A percentile compares a stretch with the other conserved stretches of the same genome.
These are phyloP conservation scores for Exobasidium cylindrosporum DNA, from an alignment of 1,284 basidiomycete species.

Conservation along the genomic window DNA sequence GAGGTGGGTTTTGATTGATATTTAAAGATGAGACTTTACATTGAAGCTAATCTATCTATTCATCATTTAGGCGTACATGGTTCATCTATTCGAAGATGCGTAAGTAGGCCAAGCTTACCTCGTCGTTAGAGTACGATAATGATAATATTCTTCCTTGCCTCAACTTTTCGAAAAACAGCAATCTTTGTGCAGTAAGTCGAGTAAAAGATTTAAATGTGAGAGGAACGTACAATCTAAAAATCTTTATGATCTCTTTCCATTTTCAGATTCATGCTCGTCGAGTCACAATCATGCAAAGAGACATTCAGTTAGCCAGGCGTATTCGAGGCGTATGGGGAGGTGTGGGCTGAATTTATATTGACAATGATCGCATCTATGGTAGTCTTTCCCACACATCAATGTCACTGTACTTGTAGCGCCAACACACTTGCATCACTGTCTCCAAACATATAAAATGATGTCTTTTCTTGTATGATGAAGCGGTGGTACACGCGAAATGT, in stretches of 20 bases:
- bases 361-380: too few relatives aligned
- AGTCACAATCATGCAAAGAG: conserved; percentile 54
- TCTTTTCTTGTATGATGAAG: too few relatives aligned
- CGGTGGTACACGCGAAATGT: too few relatives aligned
- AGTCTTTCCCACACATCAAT: too few relatives aligned
- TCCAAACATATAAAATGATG: too few relatives aligned
- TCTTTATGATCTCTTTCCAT: too few relatives aligned
- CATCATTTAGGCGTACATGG: conserved; percentile 50
- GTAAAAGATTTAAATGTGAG: too few relatives aligned
- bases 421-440: too few relatives aligned
- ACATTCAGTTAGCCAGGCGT: conserved; percentile 52
- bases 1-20: conserved; percentile 21
- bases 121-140: background rate
- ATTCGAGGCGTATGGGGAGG: conserved; percentile 53
- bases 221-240: too few relatives aligned
- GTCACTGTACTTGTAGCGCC: too few relatives aligned
- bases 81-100: conserved; percentile 54
- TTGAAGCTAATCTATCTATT: conserved; percentile 51
- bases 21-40: conserved; percentile 40
- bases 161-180: conserved; percentile 22
- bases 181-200: conserved; percentile 44
- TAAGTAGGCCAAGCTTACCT: conserved; percentile 22
- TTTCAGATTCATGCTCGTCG: conserved; percentile 44
- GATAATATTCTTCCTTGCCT: too few relatives aligned
- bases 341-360: too few relatives aligned